Evolutionary conservation across 306 rosid genomes (phyloP), one percentile per base, ranked within the genome.

Genomic region (Casuarina equisetifolia): DNA sequence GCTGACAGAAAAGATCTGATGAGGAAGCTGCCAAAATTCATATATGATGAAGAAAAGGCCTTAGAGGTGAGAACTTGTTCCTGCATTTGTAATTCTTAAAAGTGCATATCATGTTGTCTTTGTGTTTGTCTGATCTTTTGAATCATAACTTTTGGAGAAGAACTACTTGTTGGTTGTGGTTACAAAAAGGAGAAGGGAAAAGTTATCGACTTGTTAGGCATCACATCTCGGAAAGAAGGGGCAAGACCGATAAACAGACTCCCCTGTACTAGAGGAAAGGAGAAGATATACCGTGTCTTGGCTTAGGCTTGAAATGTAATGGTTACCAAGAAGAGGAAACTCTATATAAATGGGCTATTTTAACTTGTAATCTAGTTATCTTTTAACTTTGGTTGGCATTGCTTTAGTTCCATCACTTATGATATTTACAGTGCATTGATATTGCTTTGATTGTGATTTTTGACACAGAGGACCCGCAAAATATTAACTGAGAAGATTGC

Each of bases 11-110:
- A 85, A 81, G 91, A 87, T 52, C 68, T 90, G 38, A 87, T 90
- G 90, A 90, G 75, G 86, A 90, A 82, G 79, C 86, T 90, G 74
- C 91, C 94, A 20, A 90, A 90, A 79, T 88, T 90, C 74, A 84
- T 90, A 64, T 87, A 85, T 73, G 94, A 90, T 79, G 90, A 88
- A 77, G 91, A 90, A 42, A 90, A 86, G 77, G 90, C 89, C 74
- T 73, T 90, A 1, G 87, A 90, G 94, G 94, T 90, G 64, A 80
- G 93, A 19, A 76, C 74, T 53, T 69, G 54, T 9, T 54, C 77
- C 62, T 74, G 58, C 72, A 13, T 35, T 76, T 73, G 67, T 59
- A 17, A 50, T 72, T 19, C 59, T 74, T 80, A 25, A 82, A 59
- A 70, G 35, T 69, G 48, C 9, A 53, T 38, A 48, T 76, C 76